A percentile compares a stretch with the other conserved stretches of the same genome.
These are phyloP conservation scores for Polychytrium aggregatum DNA, from an alignment of 192 early-diverging fungal genomes.

Conservation along the genomic window DNA sequence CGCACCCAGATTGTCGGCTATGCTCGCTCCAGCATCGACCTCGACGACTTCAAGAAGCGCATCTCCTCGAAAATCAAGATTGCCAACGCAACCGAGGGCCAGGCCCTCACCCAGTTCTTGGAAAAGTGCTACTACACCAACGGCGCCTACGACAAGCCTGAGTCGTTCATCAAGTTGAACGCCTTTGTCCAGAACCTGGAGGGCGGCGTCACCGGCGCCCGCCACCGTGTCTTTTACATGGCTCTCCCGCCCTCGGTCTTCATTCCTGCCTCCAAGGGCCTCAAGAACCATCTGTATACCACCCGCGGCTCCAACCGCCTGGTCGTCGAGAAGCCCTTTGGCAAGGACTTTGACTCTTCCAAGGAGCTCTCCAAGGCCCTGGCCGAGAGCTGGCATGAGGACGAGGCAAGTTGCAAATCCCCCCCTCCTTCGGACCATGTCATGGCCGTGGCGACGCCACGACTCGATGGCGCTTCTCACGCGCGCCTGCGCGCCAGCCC, in stretches of 20 bases:
- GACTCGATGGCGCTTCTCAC: no score
- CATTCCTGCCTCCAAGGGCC: constrained; percentile 64
- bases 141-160: constrained; percentile 76
- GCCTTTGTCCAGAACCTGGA: constrained; percentile 51
- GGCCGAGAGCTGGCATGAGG: constrained; percentile 68
- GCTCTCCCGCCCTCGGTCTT: constrained; percentile 94
- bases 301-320: constrained; percentile 63
- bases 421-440: no score
- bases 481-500: no score
- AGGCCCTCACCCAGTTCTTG: constrained; percentile 50
- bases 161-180: constrained; percentile 57
- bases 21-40: constrained; percentile 72
- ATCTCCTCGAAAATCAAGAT: constrained; percentile 58
- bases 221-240: constrained; percentile 86
- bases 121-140: constrained; percentile 59
- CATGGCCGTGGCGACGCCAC: no score
- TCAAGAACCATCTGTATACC: constrained; percentile 59
- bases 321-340: constrained; percentile 97
- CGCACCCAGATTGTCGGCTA: constrained; percentile 79
- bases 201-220: constrained; percentile 18
- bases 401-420: no score
- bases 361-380: constrained; percentile 61
- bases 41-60: constrained; percentile 63
- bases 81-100: constrained; percentile 45
- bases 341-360: constrained; percentile 77